Evolutionary conservation across 441 rosid species (phyloP).

Genomic region (Populus hybrid): DNA sequence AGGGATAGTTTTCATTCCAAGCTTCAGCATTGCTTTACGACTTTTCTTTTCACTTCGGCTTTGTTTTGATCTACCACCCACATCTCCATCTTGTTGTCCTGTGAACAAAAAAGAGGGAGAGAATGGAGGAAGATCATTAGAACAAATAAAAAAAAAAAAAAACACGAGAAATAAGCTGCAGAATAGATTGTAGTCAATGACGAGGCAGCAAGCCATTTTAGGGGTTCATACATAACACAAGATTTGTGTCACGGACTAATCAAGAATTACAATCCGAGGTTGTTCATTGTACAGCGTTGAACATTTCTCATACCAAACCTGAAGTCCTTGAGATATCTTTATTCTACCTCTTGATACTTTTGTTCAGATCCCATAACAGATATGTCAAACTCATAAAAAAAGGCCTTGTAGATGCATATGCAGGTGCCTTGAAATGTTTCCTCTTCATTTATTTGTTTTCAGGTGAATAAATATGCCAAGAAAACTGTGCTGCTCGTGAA

Average conservation of each 20-base stretch:
- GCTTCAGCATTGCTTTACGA: constrained; percentile 86
- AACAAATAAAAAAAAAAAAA: not conserved
- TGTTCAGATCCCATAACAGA: not conserved
- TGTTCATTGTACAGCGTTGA: not conserved
- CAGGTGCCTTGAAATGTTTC: not conserved
- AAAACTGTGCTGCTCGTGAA: constrained; percentile 21
- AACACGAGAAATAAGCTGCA: not conserved
- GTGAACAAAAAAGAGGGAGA: not conserved
- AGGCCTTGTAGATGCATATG: not conserved
- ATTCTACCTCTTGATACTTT: not conserved
- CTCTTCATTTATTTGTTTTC: not conserved
- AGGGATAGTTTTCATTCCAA: constrained; percentile 77
- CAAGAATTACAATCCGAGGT: not conserved
- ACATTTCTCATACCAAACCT: not conserved
- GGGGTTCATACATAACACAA: not conserved
- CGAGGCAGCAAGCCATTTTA: not conserved
- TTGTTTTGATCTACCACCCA: constrained; percentile 61
- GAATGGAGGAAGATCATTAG: not conserved
- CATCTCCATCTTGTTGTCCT: constrained; percentile 70
- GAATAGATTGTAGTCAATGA: not conserved
- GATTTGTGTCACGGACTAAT: not conserved
- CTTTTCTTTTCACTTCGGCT: constrained; percentile 92
- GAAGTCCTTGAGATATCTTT: not conserved
- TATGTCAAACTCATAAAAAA: too few species aligned
- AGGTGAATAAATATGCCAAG: not conserved